These are phyloP conservation scores for Lasiosphaeria hispida DNA, from an alignment of 495 filamentous ascomycete species.

Conservation along the genomic window DNA sequence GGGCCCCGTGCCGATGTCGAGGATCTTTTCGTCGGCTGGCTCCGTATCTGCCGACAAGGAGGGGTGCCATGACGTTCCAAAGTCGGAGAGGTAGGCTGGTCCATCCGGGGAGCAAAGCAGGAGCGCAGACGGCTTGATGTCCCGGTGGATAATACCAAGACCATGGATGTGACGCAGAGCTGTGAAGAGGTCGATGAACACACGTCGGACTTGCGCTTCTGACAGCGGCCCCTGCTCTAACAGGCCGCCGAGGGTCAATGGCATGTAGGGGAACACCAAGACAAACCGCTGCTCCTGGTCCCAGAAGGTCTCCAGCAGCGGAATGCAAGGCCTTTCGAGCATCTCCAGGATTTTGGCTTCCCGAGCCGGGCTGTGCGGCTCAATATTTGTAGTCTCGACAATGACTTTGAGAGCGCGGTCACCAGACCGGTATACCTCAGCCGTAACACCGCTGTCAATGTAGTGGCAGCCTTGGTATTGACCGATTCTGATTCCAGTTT, in stretches of 20 bases:
- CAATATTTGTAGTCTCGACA: constrained; percentile 63
- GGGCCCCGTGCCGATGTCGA: constrained; percentile 87
- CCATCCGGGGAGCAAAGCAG: constrained; percentile 66
- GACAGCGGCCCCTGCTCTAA: constrained; percentile 49
- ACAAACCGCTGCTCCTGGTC: constrained; percentile 69
- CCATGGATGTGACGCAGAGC: constrained; percentile 71
- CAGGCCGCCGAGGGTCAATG: constrained; percentile 63
- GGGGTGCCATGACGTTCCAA: constrained; percentile 85
- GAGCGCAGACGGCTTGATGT: constrained; percentile 91
- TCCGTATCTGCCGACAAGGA: constrained; percentile 57
- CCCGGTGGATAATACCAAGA: constrained; percentile 80
- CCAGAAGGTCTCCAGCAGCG: constrained; percentile 65
- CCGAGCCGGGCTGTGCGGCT: constrained; percentile 75
- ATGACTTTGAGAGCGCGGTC: constrained; percentile 85
- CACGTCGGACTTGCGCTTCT: constrained; percentile 37
- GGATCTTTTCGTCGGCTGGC: constrained; percentile 66
- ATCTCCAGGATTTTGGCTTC: constrained; percentile 71
- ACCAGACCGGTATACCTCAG: constrained; percentile 65
- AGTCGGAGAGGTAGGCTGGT: constrained; percentile 78
- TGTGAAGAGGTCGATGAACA: constrained; percentile 65
- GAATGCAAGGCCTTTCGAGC: constrained; percentile 53
- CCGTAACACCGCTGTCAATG: constrained; percentile 73
- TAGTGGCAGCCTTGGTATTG: constrained; percentile 67
- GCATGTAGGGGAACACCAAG: constrained; percentile 81
- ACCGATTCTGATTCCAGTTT: constrained; percentile 61